These are phyloP conservation scores for Mortierella alpina DNA, from an alignment of 192 early-diverging fungal species.

Conservation along the genomic window DNA sequence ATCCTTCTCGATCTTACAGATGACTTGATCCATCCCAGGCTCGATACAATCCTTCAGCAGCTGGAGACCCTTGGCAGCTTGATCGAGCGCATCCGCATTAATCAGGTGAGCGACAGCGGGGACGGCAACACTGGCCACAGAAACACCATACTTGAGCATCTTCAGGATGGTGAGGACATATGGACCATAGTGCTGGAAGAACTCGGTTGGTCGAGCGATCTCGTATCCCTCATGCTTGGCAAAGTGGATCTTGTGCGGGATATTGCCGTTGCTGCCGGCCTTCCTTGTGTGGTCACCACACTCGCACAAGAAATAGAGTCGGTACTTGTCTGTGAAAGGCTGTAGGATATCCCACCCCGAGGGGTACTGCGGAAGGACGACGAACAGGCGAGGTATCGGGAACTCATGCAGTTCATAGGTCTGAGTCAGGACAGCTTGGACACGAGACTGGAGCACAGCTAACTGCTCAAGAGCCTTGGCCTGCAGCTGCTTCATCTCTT, in stretches of 20 bases:
- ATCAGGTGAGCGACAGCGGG: no score
- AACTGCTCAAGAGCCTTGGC: no score
- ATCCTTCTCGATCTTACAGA: no score
- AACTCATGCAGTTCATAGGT: slow-evolving; percentile 18
- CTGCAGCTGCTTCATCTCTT: no score
- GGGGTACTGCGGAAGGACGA: neutral
- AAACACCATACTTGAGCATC: neutral
- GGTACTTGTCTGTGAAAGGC: neutral
- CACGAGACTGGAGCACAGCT: no score
- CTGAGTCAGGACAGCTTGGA: slow-evolving; percentile 13
- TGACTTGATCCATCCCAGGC: no score
- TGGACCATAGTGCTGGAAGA: neutral
- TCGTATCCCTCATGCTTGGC: slow-evolving; percentile 15
- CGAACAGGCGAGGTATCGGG: slow-evolving; percentile 11
- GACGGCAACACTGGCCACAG: no score
- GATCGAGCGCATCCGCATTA: no score
- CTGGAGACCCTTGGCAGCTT: no score
- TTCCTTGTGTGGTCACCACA: slow-evolving; percentile 1
- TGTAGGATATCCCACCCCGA: neutral
- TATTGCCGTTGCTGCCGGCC: neutral
- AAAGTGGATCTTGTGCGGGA: slow-evolving; percentile 7
- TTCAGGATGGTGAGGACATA: neutral
- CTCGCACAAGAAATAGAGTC: no score
- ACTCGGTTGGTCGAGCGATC: neutral
- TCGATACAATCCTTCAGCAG: no score